Percentiles rank a stretch among this genome's conserved stretches.
phyloP scores from a whole-genome alignment of 1,284 basidiomycete genomes.

The Ganoderma multipileum region DNA sequence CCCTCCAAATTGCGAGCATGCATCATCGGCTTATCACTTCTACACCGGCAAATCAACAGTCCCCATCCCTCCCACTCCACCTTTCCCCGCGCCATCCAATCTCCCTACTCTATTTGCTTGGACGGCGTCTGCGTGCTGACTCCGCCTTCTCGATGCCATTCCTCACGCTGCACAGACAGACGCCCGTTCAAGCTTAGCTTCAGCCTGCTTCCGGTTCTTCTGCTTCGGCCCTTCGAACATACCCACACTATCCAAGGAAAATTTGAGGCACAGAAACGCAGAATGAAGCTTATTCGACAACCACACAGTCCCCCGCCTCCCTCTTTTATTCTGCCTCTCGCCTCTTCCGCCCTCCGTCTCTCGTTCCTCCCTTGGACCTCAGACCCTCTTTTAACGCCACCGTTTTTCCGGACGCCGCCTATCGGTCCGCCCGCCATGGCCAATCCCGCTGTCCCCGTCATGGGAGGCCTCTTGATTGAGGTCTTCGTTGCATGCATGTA shows the following conservation, averaged over 20 bases:
- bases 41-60: neutral
- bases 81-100: neutral
- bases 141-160: neutral
- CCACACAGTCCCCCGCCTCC: neutral
- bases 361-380: neutral
- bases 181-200: neutral
- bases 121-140: neutral
- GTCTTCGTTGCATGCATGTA: slow-evolving; percentile 31
- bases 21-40: neutral
- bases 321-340: slow-evolving; percentile 5
- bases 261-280: slow-evolving; percentile 7
- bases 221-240: neutral
- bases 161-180: neutral
- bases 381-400: neutral
- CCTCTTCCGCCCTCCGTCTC: neutral
- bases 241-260: neutral
- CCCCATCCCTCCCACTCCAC: neutral
- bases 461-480: slow-evolving; percentile 30
- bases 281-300: slow-evolving; percentile 10
- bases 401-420: neutral
- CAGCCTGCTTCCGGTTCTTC: slow-evolving; percentile 1
- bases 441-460: slow-evolving; percentile 23
- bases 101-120: slow-evolving; percentile 6
- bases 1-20: neutral
- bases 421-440: neutral